Percentiles rank a stretch among this genome's conserved stretches.
phyloP scores from a whole-genome alignment of 306 rosid genomes.

The Corylus americana region DNA sequence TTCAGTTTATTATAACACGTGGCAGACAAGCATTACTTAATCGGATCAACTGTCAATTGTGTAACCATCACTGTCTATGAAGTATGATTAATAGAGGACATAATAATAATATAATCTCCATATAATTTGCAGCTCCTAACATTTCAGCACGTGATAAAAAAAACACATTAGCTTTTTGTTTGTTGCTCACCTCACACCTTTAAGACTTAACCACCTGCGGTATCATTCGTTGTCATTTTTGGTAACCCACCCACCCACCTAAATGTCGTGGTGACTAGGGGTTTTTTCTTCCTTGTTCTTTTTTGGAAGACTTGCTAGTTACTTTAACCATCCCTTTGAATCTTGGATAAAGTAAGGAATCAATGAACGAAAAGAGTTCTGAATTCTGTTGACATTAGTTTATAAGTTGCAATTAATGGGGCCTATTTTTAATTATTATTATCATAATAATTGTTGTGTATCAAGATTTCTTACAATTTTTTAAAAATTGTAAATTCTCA shows the following conservation, averaged over 20 bases:
- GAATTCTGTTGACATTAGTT: too few species aligned
- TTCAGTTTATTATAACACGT: constrained; percentile 8
- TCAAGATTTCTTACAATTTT: too few species aligned
- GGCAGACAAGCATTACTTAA: constrained; percentile 24
- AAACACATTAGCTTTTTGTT: neutral
- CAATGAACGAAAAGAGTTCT: neutral
- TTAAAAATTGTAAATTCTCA: too few species aligned
- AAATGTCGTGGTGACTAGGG: neutral
- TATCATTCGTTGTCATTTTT: constrained; percentile 6
- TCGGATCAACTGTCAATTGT: constrained; percentile 4
- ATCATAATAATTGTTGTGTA: too few species aligned
- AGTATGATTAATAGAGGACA: constrained; percentile 8
- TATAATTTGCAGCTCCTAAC: neutral
- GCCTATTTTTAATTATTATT: too few species aligned
- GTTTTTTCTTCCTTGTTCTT: constrained; percentile 1
- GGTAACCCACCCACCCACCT: constrained; percentile 7
- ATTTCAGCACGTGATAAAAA: constrained; percentile 25
- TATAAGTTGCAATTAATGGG: too few species aligned
- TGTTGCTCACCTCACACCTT: constrained; percentile 14
- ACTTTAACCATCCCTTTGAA: neutral
- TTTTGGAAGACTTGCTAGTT: neutral
- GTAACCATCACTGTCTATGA: constrained; percentile 21
- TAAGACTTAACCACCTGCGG: neutral
- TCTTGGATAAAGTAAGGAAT: neutral
- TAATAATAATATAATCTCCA: neutral